Conservation (phyloP, 1,284 basidiomycete genomes). For the Leccinum fallax region DNA sequence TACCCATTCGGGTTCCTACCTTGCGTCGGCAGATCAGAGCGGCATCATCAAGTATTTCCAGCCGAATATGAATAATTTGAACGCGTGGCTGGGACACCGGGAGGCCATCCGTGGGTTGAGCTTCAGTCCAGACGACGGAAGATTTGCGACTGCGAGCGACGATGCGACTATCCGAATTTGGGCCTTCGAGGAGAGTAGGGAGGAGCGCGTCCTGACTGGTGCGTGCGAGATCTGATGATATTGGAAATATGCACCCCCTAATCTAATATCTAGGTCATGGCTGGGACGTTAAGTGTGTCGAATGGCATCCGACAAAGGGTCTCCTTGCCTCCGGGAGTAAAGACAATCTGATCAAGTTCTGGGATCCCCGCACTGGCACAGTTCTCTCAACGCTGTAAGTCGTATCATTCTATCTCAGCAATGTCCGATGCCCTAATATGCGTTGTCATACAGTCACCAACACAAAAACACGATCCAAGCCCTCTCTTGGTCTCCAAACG, state of each 20-base stretch:
- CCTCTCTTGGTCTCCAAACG: conserved; percentile 90
- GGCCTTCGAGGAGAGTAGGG: conserved; percentile 90
- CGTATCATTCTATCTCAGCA: background rate
- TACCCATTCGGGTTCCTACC: conserved; percentile 88
- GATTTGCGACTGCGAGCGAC: conserved; percentile 94
- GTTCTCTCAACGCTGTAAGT: conserved; percentile 84
- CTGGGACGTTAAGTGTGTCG: conserved; percentile 98
- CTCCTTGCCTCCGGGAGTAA: conserved; percentile 93
- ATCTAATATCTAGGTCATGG: conserved; percentile 70
- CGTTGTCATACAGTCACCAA: conserved; percentile 66
- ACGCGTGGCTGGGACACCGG: conserved; percentile 86
- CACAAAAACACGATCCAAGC: conserved; percentile 98
- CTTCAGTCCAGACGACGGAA: conserved; percentile 89
- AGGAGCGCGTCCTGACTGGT: conserved; percentile 88
- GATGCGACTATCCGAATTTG: conserved; percentile 94
- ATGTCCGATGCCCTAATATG: background rate
- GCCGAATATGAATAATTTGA: conserved; percentile 98
- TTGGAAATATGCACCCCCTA: conserved; percentile 1
- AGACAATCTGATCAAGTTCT: conserved; percentile 98
- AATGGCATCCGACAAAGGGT: conserved; percentile 98
- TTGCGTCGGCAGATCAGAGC: conserved; percentile 91
- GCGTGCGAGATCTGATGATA: background rate
- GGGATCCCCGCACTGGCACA: conserved; percentile 93
- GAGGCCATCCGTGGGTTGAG: conserved; percentile 90
- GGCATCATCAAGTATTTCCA: conserved; percentile 99